phyloP scores from a whole-genome alignment of 1,139 yeast genomes.

The Scheffersomyces segobiensis region DNA sequence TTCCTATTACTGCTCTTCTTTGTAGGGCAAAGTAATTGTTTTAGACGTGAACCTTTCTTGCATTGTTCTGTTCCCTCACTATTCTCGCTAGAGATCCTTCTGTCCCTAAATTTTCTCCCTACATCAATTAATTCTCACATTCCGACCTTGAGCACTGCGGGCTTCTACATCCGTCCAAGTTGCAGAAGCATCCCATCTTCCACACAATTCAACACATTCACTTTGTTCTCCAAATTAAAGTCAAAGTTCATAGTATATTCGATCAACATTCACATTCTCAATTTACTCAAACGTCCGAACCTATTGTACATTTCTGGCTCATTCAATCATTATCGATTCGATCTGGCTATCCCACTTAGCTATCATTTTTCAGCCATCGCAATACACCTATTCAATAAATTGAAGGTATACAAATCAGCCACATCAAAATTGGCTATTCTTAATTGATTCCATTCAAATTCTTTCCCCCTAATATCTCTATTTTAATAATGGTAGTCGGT shows the following conservation, averaged over 20 bases:
- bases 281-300: not conserved
- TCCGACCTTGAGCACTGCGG: not conserved
- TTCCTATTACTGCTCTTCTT: too few relatives aligned
- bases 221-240: not conserved
- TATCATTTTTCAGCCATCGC: not conserved
- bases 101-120: not conserved
- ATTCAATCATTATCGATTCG: not conserved
- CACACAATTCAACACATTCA: not conserved
- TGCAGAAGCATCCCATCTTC: not conserved
- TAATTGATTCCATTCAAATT: not conserved
- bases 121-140: not conserved
- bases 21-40: too few relatives aligned
- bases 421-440: not conserved
- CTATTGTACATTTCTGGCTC: not conserved
- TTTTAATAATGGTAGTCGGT: conserved; percentile 38
- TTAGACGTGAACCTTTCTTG: not conserved
- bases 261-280: not conserved
- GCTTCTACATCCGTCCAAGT: not conserved
- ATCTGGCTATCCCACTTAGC: not conserved
- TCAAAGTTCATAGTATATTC: not conserved
- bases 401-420: too few relatives aligned
- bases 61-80: not conserved
- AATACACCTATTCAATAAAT: not conserved
- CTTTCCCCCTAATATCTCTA: not conserved
- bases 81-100: not conserved